Conservation (phyloP, 1,284 basidiomycete genomes). For the Cryptococcus amylolentus region DNA sequence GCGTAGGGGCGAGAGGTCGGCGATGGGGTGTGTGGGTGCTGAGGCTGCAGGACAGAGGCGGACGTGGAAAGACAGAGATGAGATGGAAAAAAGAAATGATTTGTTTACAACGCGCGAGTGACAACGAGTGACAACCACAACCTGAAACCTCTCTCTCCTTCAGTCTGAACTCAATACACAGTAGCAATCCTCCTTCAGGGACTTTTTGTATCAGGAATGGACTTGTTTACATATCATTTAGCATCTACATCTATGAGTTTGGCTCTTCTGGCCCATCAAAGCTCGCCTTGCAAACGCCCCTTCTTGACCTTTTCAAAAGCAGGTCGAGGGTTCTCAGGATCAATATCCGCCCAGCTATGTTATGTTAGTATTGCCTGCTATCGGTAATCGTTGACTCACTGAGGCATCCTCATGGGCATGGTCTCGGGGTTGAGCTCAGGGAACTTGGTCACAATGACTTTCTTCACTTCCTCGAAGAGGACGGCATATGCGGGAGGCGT, state of each 20-base stretch:
- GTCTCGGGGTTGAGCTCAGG: slow-evolving; percentile 61
- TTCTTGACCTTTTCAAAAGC: slow-evolving; percentile 20
- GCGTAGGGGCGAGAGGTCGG: no score
- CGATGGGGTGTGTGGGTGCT: no score
- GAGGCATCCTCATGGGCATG: slow-evolving; percentile 35
- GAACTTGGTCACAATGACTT: slow-evolving; percentile 58
- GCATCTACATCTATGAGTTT: not conserved
- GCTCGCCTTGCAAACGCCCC: slow-evolving; percentile 17
- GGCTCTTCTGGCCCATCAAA: slow-evolving; percentile 5
- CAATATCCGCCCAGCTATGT: slow-evolving; percentile 26
- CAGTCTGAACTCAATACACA: no score
- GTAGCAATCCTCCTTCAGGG: no score
- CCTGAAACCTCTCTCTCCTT: no score
- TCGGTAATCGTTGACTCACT: slow-evolving; percentile 22
- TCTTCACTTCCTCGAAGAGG: slow-evolving; percentile 61
- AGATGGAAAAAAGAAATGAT: no score
- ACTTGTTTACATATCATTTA: no score
- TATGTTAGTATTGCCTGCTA: not conserved
- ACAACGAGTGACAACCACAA: no score
- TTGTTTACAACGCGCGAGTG: no score
- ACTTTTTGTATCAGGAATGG: no score
- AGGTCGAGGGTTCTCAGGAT: slow-evolving; percentile 16
- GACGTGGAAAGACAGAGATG: no score
- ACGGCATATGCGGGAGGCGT: slow-evolving; percentile 69
- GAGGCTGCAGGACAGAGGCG: no score